Evolutionary conservation across 495 filamentous ascomycete species (phyloP), one percentile per base, ranked within the genome.

Genomic region (Penicillium verhagenii): DNA sequence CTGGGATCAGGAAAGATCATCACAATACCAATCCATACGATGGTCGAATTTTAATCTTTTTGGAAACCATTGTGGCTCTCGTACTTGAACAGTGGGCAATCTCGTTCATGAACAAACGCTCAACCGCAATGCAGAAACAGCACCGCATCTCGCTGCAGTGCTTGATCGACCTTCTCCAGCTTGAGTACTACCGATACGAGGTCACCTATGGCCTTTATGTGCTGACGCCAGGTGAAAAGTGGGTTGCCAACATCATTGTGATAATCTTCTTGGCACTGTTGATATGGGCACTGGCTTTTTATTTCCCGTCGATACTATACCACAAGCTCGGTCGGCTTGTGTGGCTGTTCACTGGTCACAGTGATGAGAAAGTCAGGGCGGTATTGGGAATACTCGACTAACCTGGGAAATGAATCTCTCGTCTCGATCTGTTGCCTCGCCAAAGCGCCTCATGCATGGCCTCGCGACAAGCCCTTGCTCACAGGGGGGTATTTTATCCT

Each of bases 141-240:
- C 60, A 53, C 14, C 64, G 61, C 25, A 70, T 68, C 47, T 50
- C 65, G 4, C 14, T 73, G 26, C 67, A 67, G 50, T 67, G 70
- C 23, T 31, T 80, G 33, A 52, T 79, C 50, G 77, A 80, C 49
- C 80, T 81, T 64, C 70, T 88, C 23, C 78, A 79, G 57, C 77
- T 85, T 45, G 87, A 87, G 66, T 81, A 84, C 58, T 90, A 90
- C 65, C 87, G 88, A 61, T 89, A 89, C 65, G 86, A 89, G 67
- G 87, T 89, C 56, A 89, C 87, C 8, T 86, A 86, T 63, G 79
- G 83, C 29, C 72, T 89, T 20, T 90, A 90, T 68, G 88, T 89
- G 72, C 76, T 90, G 60, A 89, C 85, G 0, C 79, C 84, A 14
- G 82, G 75, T 20, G 87, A 90, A 70, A 88, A 87, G 53, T 79